Conservation (phyloP, 2,329 filamentous ascomycete genomes). For the Stemphylium beticola region DNA sequence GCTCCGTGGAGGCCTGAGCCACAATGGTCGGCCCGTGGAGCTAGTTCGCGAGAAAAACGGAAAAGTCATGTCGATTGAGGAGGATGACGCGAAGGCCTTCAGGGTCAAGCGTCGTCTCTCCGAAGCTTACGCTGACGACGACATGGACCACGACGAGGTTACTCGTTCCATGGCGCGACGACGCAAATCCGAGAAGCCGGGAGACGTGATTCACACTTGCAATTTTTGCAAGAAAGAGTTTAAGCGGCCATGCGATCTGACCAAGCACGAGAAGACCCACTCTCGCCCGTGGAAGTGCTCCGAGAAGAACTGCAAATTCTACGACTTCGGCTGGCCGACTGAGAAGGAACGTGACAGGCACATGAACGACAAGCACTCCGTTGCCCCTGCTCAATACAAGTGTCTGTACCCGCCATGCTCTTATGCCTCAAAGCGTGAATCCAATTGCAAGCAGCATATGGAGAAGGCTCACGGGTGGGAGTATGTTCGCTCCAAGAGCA, state of each 20-base stretch:
- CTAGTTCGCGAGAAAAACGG: constrained; percentile 82
- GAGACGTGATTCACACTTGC: constrained; percentile 83
- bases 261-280: constrained; percentile 98
- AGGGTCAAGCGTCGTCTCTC: constrained; percentile 62
- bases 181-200: constrained; percentile 88
- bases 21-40: constrained; percentile 83
- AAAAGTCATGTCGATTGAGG: constrained; percentile 75
- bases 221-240: constrained; percentile 85
- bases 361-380: constrained; percentile 93
- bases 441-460: constrained; percentile 99
- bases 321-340: constrained; percentile 89
- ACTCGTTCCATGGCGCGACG: constrained; percentile 93
- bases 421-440: constrained; percentile 94
- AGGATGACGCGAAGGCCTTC: constrained; percentile 63
- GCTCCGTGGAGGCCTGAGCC: constrained; percentile 79
- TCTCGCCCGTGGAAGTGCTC: constrained; percentile 95
- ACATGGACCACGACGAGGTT: constrained; percentile 80
- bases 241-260: constrained; percentile 95
- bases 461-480: constrained; percentile 92
- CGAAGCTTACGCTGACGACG: constrained; percentile 56
- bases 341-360: constrained; percentile 98
- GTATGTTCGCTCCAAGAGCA: constrained; percentile 93
- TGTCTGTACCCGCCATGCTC: constrained; percentile 84
- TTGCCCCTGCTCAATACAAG: constrained; percentile 78
- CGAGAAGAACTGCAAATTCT: constrained; percentile 83